Evolutionary conservation across 192 early-diverging fungal species (phyloP).

Genomic region (Gorgonomyces haynaldii): DNA sequence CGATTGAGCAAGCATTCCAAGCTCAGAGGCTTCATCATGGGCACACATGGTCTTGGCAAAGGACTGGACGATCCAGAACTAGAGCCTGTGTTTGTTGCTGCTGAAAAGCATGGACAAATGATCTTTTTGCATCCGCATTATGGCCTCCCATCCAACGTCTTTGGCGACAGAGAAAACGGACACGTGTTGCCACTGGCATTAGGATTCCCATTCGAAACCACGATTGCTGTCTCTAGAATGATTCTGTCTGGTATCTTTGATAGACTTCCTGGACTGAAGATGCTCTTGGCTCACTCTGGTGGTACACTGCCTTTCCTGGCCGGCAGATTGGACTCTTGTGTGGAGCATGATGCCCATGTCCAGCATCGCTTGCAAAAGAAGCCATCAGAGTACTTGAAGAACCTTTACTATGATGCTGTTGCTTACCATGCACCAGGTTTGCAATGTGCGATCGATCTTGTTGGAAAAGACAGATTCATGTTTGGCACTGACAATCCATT

Average conservation of each 20-base stretch:
- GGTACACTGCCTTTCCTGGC: constrained; percentile 28
- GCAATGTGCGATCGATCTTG: constrained; percentile 3
- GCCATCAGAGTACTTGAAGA: constrained; percentile 10
- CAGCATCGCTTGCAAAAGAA: not conserved
- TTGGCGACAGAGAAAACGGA: constrained; percentile 7
- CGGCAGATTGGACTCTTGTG: constrained; percentile 26
- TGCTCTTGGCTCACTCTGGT: constrained; percentile 27
- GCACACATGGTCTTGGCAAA: constrained; percentile 21
- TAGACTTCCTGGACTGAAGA: constrained; percentile 18
- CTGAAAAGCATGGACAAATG: constrained; percentile 10
- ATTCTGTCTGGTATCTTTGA: constrained; percentile 28
- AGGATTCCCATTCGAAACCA: constrained; percentile 24
- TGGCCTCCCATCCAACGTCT: constrained; percentile 8
- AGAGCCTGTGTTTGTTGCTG: constrained; percentile 18
- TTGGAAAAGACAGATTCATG: constrained; percentile 10
- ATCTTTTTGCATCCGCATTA: constrained; percentile 27
- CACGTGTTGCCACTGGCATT: constrained; percentile 23
- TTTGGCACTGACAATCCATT: constrained; percentile 20
- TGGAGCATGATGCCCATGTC: constrained; percentile 13
- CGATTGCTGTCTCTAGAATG: constrained; percentile 20
- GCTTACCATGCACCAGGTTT: not conserved
- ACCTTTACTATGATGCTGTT: constrained; percentile 14
- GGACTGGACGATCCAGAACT: constrained; percentile 27
- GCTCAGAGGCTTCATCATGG: constrained; percentile 25
- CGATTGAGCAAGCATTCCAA: constrained; percentile 8